These are phyloP conservation scores for Parietaria judaica DNA, from an alignment of 306 rosid species.

Conservation along the genomic window DNA sequence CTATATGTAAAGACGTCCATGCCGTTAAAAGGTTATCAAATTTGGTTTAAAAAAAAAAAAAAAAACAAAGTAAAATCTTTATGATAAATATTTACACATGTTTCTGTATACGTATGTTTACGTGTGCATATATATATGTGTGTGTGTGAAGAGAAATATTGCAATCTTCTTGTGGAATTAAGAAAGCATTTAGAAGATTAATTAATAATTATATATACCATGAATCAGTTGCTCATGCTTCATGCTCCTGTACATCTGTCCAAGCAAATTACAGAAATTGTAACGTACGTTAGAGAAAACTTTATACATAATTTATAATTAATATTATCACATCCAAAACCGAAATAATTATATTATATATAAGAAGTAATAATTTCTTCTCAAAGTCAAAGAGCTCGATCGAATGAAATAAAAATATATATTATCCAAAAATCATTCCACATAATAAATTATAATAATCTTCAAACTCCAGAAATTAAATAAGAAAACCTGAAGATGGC, in stretches of 20 bases:
- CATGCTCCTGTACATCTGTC: constrained; percentile 88
- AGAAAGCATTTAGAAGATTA: no score
- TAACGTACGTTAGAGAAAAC: constrained; percentile 16
- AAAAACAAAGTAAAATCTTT: neutral
- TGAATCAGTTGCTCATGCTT: constrained; percentile 51
- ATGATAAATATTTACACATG: no score
- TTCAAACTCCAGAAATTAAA: constrained; percentile 2
- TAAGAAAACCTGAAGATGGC: constrained; percentile 78
- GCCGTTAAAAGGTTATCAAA: neutral
- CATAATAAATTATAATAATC: neutral
- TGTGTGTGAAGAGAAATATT: no score
- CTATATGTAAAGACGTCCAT: no score
- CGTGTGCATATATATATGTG: no score
- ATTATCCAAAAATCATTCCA: neutral
- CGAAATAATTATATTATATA: neutral
- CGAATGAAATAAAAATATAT: neutral
- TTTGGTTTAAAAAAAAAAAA: no score
- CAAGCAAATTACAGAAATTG: constrained; percentile 13
- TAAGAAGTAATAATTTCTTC: neutral
- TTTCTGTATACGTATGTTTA: neutral
- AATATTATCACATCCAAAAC: neutral
- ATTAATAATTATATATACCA: constrained; percentile 32
- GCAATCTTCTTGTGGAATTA: no score
- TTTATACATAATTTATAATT: no score
- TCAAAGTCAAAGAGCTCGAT: neutral